Evolutionary conservation across 2,329 filamentous ascomycete species (phyloP).

Genomic region (Colletotrichum neosansevieriae): DNA sequence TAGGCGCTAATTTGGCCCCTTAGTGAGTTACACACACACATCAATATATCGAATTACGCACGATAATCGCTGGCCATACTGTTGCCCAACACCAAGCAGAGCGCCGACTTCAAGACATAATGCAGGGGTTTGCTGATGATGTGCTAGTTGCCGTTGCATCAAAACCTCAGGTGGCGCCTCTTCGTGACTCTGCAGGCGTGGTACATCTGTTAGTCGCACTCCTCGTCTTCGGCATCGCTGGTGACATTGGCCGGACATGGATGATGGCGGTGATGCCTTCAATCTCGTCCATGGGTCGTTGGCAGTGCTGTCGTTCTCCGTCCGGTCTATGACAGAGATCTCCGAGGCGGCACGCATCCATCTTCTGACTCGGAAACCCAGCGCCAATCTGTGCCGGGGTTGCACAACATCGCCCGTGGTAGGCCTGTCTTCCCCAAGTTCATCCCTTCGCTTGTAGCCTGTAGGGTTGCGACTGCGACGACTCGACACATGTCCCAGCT

Average conservation of each 20-base stretch:
- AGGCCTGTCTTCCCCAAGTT: conserved; percentile 15
- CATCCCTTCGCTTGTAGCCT: conserved; percentile 1
- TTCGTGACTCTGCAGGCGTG: background rate
- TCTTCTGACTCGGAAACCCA: conserved; percentile 13
- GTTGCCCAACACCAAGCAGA: too few species aligned
- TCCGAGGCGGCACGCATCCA: conserved; percentile 8
- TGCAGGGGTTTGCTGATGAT: conserved; percentile 14
- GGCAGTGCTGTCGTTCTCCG: conserved; percentile 1
- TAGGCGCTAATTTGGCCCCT: too few species aligned
- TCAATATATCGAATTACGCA: too few species aligned
- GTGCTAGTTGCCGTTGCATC: conserved; percentile 1
- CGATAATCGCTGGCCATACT: too few species aligned
- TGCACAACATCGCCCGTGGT: conserved; percentile 7
- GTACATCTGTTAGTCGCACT: background rate
- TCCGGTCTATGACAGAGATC: conserved; percentile 9
- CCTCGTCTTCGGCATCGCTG: conserved; percentile 1
- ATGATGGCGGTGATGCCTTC: conserved; percentile 13
- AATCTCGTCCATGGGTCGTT: conserved; percentile 1
- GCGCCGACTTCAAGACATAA: background rate
- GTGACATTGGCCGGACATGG: conserved; percentile 1
- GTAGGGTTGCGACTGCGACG: conserved; percentile 6
- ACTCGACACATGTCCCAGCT: conserved; percentile 9
- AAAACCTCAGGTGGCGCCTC: background rate
- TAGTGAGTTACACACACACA: too few species aligned
- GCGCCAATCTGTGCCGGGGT: conserved; percentile 22